Percentiles rank a stretch among this genome's conserved stretches.
Conservation (phyloP, 805 yeast species). For the Diddensiella transvaalensis region DNA sequence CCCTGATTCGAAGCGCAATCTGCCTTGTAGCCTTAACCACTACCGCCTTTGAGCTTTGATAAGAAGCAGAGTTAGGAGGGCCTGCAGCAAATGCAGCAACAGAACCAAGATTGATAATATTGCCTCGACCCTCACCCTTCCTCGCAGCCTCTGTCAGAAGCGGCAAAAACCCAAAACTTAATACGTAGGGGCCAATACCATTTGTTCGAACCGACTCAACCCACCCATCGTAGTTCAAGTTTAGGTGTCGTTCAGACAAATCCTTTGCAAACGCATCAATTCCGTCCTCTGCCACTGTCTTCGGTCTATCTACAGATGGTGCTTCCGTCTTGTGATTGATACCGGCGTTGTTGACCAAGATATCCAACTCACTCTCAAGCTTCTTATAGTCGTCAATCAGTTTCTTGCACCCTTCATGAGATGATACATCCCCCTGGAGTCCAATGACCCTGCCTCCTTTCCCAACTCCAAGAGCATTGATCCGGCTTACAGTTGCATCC, state of each 20-base stretch:
- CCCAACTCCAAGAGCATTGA: conserved; percentile 13
- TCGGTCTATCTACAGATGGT: background rate
- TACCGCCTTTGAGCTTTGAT: conserved; percentile 58
- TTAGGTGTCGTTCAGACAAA: conserved; percentile 9
- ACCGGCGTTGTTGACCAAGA: conserved; percentile 38
- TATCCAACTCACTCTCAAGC: conserved; percentile 24
- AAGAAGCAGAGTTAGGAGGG: conserved; percentile 48
- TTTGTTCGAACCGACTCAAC: conserved; percentile 12
- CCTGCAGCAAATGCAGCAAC: conserved; percentile 43
- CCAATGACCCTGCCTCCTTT: conserved; percentile 18
- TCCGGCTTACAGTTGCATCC: conserved; percentile 39
- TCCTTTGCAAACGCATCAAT: conserved; percentile 9
- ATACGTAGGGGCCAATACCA: conserved; percentile 15
- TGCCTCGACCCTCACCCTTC: conserved; percentile 46
- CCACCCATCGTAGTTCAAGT: conserved; percentile 15
- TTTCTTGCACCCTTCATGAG: conserved; percentile 9
- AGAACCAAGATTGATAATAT: conserved; percentile 54
- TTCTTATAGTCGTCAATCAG: conserved; percentile 2
- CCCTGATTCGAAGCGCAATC: conserved; percentile 52
- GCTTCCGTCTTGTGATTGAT: conserved; percentile 8
- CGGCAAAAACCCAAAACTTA: conserved; percentile 19
- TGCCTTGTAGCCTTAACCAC: conserved; percentile 53
- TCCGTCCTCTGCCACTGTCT: background rate
- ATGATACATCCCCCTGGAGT: conserved; percentile 8
- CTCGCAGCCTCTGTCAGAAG: conserved; percentile 18